Percentiles rank a stretch among this genome's conserved stretches.
Conservation (phyloP, 139 green algal species). For the Pleodorina starrii region DNA sequence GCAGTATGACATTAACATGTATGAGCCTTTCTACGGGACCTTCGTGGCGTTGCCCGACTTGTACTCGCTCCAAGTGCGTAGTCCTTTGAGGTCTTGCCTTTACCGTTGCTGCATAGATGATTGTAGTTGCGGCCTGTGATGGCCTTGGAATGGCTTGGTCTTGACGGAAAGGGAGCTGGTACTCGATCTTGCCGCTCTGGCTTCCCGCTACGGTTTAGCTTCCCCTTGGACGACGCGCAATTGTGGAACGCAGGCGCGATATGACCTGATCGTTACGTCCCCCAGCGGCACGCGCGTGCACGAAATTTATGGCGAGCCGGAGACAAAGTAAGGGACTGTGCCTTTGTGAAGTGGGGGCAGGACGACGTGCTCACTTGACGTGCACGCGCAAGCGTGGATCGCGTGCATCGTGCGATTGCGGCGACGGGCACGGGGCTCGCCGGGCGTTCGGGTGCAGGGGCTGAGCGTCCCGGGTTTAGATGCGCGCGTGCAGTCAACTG, state of each 20-base stretch:
- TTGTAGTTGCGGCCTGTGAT: not conserved
- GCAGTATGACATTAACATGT: conserved; percentile 61
- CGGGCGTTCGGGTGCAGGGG: no score
- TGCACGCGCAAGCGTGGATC: no score
- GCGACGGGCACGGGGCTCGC: no score
- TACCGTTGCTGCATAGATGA: no score
- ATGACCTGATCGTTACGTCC: conserved; percentile 59
- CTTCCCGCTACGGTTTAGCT: not conserved
- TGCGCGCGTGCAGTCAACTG: no score
- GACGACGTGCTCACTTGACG: no score
- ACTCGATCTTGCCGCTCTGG: conserved; percentile 7
- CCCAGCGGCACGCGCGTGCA: conserved; percentile 56
- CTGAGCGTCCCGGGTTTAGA: no score
- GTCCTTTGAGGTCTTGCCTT: no score
- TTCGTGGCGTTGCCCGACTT: conserved; percentile 64
- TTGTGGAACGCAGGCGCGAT: conserved; percentile 28
- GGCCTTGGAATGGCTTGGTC: no score
- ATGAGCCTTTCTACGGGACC: conserved; percentile 67
- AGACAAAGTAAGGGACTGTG: conserved; percentile 49
- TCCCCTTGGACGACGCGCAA: not conserved
- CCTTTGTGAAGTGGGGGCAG: no score
- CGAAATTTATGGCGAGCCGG: conserved; percentile 43
- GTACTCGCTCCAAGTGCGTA: conserved; percentile 46
- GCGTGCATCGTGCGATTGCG: no score
- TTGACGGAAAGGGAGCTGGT: no score